A percentile compares a stretch with the other conserved stretches of the same genome.
Conservation (phyloP, 768 basidiomycete species). For the Epithele typhae region DNA sequence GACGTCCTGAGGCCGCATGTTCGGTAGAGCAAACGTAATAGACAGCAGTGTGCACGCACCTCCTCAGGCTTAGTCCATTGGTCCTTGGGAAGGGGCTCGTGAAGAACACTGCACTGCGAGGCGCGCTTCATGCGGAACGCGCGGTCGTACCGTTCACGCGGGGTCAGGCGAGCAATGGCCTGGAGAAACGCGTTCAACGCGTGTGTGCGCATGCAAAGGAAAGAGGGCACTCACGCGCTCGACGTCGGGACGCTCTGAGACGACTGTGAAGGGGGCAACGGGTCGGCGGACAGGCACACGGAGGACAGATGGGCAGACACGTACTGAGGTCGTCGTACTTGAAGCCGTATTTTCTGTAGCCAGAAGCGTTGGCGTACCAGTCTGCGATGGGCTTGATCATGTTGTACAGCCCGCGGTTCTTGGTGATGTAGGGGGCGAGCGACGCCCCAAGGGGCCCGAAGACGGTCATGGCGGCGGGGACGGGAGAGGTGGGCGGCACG, state of each 20-base stretch:
- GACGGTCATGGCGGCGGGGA: slow-evolving; percentile 32
- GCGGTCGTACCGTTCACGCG: slow-evolving; percentile 83
- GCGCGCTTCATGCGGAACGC: slow-evolving; percentile 85
- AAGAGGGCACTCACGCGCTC: slow-evolving; percentile 55
- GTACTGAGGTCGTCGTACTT: slow-evolving; percentile 92
- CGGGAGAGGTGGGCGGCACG: slow-evolving; percentile 9
- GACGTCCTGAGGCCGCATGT: slow-evolving; percentile 58
- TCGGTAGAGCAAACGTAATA: not conserved
- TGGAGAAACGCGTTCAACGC: slow-evolving; percentile 29
- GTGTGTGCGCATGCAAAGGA: not conserved
- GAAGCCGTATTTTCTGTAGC: slow-evolving; percentile 86
- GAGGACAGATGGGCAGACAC: slow-evolving; percentile 29
- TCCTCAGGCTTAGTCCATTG: slow-evolving; percentile 75
- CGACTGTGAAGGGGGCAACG: slow-evolving; percentile 42
- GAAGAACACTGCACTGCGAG: slow-evolving; percentile 72
- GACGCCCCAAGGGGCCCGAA: slow-evolving; percentile 68
- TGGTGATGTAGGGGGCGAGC: slow-evolving; percentile 71
- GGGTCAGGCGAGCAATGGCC: slow-evolving; percentile 82
- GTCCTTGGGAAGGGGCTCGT: slow-evolving; percentile 74
- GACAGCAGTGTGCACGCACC: slow-evolving; percentile 37
- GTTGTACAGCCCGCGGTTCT: slow-evolving; percentile 60
- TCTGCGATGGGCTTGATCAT: slow-evolving; percentile 74
- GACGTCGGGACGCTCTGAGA: slow-evolving; percentile 74
- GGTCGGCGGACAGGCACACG: slow-evolving; percentile 1
- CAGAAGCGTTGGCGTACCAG: slow-evolving; percentile 76